phyloP scores from a whole-genome alignment of 306 rosid genomes.

The Delonix regia region DNA sequence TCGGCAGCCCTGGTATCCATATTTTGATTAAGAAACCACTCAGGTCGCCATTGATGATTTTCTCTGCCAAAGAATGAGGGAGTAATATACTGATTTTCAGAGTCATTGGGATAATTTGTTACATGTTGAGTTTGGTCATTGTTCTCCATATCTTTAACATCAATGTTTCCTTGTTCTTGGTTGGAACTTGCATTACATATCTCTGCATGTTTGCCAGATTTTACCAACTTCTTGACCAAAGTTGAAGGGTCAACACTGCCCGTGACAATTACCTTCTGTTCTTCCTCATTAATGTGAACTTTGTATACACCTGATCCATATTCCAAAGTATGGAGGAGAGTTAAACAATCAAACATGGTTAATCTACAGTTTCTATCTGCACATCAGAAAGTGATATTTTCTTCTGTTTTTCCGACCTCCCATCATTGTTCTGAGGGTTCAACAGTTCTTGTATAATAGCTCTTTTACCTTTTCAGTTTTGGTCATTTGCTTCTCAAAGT shows the following conservation, averaged over 20 bases:
- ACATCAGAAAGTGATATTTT: constrained; percentile 2
- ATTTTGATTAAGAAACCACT: constrained; percentile 30
- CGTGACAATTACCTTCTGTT: constrained; percentile 46
- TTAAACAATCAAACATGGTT: not conserved
- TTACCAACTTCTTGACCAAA: constrained; percentile 52
- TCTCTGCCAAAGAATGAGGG: constrained; percentile 35
- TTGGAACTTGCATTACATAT: constrained; percentile 43
- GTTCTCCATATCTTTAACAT: not conserved
- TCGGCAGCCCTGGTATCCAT: not conserved
- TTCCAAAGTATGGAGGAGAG: not conserved
- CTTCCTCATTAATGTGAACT: constrained; percentile 50
- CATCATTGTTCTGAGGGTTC: not conserved
- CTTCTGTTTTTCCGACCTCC: not conserved
- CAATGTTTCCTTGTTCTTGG: constrained; percentile 18
- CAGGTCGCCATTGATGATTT: constrained; percentile 27
- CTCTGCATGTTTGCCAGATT: constrained; percentile 64
- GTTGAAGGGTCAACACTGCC: constrained; percentile 52
- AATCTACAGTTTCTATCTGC: not conserved
- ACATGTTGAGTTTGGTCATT: constrained; percentile 38
- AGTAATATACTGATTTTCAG: constrained; percentile 32
- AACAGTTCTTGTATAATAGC: not conserved
- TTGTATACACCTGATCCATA: constrained; percentile 53
- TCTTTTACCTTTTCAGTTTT: not conserved
- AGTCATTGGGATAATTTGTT: constrained; percentile 3
- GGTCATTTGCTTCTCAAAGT: not conserved